Evolutionary conservation across 1,139 yeast genomes (phyloP), one percentile per base, ranked within the genome.

Genomic region (Debaryomyces subglobosus): DNA sequence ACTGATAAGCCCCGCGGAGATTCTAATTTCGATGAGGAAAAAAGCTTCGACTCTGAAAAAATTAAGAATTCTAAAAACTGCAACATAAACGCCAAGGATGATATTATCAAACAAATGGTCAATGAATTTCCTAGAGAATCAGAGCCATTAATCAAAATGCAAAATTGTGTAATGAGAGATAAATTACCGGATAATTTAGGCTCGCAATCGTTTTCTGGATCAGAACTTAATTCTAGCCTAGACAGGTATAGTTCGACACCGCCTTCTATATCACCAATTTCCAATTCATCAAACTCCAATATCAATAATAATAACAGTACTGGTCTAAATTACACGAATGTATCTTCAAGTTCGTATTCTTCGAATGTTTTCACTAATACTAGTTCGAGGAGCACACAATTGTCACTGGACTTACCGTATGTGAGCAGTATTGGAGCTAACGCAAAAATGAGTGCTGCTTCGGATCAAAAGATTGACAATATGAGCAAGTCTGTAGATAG

Each of bases 401-500:
- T 49, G 12, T 48, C 55, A 4, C 46, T 45, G 44, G 46, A 46
- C 24, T 43, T 53, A 4, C 51, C 57, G 2, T 54, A 55, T 20
- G 49, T 52, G 1, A 44, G 44, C 20, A 49, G 36, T 21, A 30
- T 33, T 25, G 47, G 45, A 25, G 12, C 16, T 12, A 50, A 49
- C 38, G 50, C 53, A 40, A 56, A 49, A 42, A 32, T 16, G 20
- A 32, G 6, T 16, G 6, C 21, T 32, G 2, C 24, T 5, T 15
- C 35, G 18, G 20, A 32, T 16, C 18, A 32, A 32, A 15, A 2
- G 21, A 15, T 9, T 15, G 35, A 32, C 35, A 51, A 50, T 37
- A 58, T 55, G 39, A 56, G 60, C 9, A 53, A 53, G 36, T 61
- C 58, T 45, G 62, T 58, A 50, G 54, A 61, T 16, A 32, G 8